These are phyloP conservation scores for Pichia sp. DNA, from an alignment of 1,139 yeast species.

Conservation along the genomic window DNA sequence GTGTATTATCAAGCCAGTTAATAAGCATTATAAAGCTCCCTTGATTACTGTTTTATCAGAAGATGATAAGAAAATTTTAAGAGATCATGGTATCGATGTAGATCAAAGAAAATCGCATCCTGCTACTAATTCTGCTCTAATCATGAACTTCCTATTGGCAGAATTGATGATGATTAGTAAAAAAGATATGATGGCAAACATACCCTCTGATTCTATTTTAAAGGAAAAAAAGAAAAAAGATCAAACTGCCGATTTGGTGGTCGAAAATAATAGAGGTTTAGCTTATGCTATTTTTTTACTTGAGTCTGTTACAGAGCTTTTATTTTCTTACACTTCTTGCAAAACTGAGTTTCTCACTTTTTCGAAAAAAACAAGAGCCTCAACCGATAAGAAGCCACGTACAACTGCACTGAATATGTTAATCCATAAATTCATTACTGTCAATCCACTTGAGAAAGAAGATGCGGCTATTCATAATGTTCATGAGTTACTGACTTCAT, in stretches of 20 bases:
- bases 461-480: slow-evolving; percentile 35
- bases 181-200: slow-evolving; percentile 16
- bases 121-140: slow-evolving; percentile 38
- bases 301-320: slow-evolving; percentile 60
- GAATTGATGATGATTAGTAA: slow-evolving; percentile 51
- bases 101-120: slow-evolving; percentile 24
- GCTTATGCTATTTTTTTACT: slow-evolving; percentile 62
- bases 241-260: slow-evolving; percentile 22
- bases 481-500: slow-evolving; percentile 39
- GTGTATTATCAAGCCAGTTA: slow-evolving; percentile 43
- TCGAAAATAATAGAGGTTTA: slow-evolving; percentile 38
- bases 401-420: slow-evolving; percentile 72
- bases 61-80: slow-evolving; percentile 18
- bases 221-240: slow-evolving; percentile 19
- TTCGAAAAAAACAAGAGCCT: slow-evolving; percentile 45
- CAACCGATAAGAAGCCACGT: slow-evolving; percentile 48
- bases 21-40: slow-evolving; percentile 31
- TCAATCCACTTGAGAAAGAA: slow-evolving; percentile 34
- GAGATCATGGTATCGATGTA: slow-evolving; percentile 20
- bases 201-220: slow-evolving; percentile 22
- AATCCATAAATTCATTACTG: slow-evolving; percentile 66
- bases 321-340: slow-evolving; percentile 72
- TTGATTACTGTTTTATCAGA: slow-evolving; percentile 17
- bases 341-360: slow-evolving; percentile 78
- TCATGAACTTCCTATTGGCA: slow-evolving; percentile 52